Evolutionary conservation across 768 basidiomycete genomes (phyloP).

Genomic region (Phaeotremella fagi): DNA sequence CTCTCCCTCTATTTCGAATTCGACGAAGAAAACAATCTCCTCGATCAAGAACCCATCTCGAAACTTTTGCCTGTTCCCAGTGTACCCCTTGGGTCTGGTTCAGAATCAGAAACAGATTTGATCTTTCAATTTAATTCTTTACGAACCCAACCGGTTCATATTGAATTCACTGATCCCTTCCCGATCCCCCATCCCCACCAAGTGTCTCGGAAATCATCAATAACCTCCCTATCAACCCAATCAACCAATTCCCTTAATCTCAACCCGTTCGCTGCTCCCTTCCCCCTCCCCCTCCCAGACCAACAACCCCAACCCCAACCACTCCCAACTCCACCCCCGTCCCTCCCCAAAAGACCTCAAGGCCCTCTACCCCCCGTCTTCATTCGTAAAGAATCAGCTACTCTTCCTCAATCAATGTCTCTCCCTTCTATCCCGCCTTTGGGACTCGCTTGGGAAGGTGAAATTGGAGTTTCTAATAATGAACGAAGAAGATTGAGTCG

Average conservation of each 20-base stretch:
- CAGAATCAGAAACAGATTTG: no score
- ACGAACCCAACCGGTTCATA: constrained; percentile 4
- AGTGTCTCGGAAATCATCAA: neutral
- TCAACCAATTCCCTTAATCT: neutral
- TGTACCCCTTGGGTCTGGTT: no score
- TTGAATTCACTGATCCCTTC: constrained; percentile 7
- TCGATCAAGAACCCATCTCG: constrained; percentile 9
- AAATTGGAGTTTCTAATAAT: constrained; percentile 27
- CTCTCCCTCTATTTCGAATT: neutral
- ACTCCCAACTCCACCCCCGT: constrained; percentile 2
- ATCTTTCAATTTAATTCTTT: constrained; percentile 5
- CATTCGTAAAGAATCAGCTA: constrained; percentile 31
- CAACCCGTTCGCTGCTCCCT: constrained; percentile 33
- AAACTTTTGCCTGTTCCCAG: constrained; percentile 3
- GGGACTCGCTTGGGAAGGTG: constrained; percentile 30
- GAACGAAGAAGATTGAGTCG: constrained; percentile 20
- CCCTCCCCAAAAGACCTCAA: constrained; percentile 20
- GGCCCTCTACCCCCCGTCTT: constrained; percentile 31
- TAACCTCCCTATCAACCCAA: neutral
- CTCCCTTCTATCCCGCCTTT: constrained; percentile 29
- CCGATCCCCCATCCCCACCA: constrained; percentile 2
- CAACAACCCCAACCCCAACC: constrained; percentile 4
- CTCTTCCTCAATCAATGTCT: constrained; percentile 37
- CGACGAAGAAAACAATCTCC: neutral
- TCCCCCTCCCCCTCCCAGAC: constrained; percentile 19